Base-by-base conservation (phyloP, 352 stramenopile species). In the Blastocystis hominis region DNA sequence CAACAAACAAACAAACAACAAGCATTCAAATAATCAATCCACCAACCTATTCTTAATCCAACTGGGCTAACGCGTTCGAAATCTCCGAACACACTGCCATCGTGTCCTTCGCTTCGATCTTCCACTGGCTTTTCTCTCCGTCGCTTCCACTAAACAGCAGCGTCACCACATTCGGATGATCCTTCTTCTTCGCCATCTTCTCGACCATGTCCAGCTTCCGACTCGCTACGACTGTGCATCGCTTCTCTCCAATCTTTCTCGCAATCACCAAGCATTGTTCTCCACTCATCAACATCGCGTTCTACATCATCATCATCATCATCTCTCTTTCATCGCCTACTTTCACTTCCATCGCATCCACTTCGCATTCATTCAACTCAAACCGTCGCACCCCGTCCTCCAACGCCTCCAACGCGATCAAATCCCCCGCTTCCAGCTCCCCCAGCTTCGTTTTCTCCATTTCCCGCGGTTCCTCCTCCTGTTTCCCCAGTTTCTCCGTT, bases 101-200 rank as follows among this genome's bases (percentile, higher is more conserved):
- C 13, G 55, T 24, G n/a, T 84, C 53, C 24, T 63, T 9, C 5
- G 68, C 13, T 15, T 64, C 17, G 15, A 84, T 13, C 40, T 20
- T 66, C 72, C 72, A 84, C 38, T 20, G 13, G 3, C 36, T 46
- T 24, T 53, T 30, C 13, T 84, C 34, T n/a, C 10, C 46, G 42
- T 53, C 72, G 24, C 24, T 30, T n/a, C 54, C 54, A 15, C 40
- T 46, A 84, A 84, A 84, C n/a, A 53, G 40, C 1, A 84, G 44
- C 46, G 72, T 66, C 0, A 84, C 47, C 34, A 66, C 55, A 64
- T 64, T 66, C 50, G 72, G 47, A 13, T 84, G 44, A 4, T 84
- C 72, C 55, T 84, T 84, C 72, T 66, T 84, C 44, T 66, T 64
- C 40, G 44, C 68, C 72, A 84, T 84, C 20, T 84, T 66, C 24